Base-by-base conservation (phyloP, 202 grass and related monocot species). In the Schoenoplectus tabernaemontani region DNA sequence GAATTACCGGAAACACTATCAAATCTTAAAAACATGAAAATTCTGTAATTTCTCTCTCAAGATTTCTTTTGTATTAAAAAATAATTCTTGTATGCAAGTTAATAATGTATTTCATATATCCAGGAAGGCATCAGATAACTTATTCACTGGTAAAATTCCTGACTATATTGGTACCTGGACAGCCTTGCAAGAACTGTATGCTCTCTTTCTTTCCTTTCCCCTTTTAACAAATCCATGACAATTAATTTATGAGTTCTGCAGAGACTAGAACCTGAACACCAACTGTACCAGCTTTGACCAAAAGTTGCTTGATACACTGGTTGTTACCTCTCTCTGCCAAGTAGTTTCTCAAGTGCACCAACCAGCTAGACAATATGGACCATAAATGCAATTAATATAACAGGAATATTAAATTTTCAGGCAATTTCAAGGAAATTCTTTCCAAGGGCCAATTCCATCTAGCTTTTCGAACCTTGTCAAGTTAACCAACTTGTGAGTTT, bases 381-480 rank as follows among this genome's bases (percentile, higher is more conserved):
- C 0, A 59, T 28, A 59, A 61, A 4, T 32, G 0, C 59, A 51
- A 0, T 32, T 60, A 3, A 60, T 12, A 32, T 51, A 1, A 13
- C 12, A 32, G 59, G 24, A 28, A 61, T 61, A 59, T 23, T 75
- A 8, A 23, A 78, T 83, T 60, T 87, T 24, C 73, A 97, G 94
- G 86, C 79, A 89, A 61, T 84, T 97, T 69, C 87, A 97, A 81
- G 94, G 94, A 6, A 97, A 90, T 87, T 90, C 84, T 42, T 97
- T 97, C 50, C 47, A 90, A 84, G 91, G 91, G 79, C 87, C 91
- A 59, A 36, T 97, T 87, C 94, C 94, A 59, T 47, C 74, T 26
- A 90, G 82, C 80, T 37, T 93, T 78, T 88, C 91, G 16, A 93
- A 85, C 65, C 91, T 92, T 44, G 53, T 66, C 60, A 71, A 87